Base-by-base conservation (phyloP, 306 rosid genomes). In the Bauhinia variegata region DNA sequence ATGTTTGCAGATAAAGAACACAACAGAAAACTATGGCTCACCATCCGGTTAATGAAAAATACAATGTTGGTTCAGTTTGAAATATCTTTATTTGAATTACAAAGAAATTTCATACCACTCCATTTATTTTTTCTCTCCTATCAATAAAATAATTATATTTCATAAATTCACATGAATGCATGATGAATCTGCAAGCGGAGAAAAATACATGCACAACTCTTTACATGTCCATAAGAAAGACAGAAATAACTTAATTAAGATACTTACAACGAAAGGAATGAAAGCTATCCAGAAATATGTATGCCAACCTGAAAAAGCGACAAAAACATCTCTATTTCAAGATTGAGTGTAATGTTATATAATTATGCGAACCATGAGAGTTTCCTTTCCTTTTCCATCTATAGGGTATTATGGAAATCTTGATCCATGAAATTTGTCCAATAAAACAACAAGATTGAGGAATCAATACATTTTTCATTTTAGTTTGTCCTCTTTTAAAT, bases 261-360 rank as follows among this genome's bases (percentile, higher is more conserved):
- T 76, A 83, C 96, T 92, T 66, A 92, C 98, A 64, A 82, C 1
- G 60, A 92, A 51, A 51, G 98, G 98, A 75, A 92, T 0, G 81
- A 92, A 89, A 50, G 98, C 96, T 63, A 92, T 80, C 98, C 98
- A 92, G 85, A 92, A 92, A 65, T 92, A 92, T 1, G 95, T 80
- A 73, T 92, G 91, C 96, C 96, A 89, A 62, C 98, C 98, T 92
- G 96, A 67, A 78, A 56, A 70, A 65, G 65, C 42, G 37, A 72
- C 49, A 46, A 68, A 57, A 60, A 37, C n/a, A 38, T 34, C 55
- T 76, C 46, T 46, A 39, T 53, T 53, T 15, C 5, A 43, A 59
- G 49, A 58, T 59, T 44, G 53, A 15, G 76, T 49, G 51, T 58
- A 39, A 72, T 14, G 39, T 8, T n/a, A n/a, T n/a, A n/a, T n/a